Evolutionary conservation across 257 asterid species (phyloP), one percentile per base, ranked within the genome.

Genomic region (Cynanchum wilfordii): DNA sequence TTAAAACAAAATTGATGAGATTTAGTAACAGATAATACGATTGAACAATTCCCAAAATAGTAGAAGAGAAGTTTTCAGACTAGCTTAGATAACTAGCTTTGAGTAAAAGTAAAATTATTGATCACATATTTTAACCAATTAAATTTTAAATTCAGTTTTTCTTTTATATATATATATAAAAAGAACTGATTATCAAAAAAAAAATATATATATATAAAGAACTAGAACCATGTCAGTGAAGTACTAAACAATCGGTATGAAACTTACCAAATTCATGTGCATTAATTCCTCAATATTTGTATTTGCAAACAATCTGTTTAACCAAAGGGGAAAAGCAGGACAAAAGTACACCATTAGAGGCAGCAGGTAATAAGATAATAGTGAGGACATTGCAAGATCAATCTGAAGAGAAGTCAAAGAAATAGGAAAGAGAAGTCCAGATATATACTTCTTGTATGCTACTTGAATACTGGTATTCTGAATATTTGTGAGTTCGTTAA

Each of bases 221-320:
- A 12, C 10, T 38, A 69, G 19, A n/a, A 44, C 49, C 68, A 66
- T 47, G 49, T 47, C 29, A 30, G 70, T 8, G 70, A 74, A 58
- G 20, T 16, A 72, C 33, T 17, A 33, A 78, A 42, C 30, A 72
- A 59, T 33, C 57, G 38, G 64, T 60, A 59, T 20, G 29, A 57
- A 79, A 78, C 96, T 86, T 80, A 91, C 96, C 95, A 89, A 72
- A 84, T 89, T 95, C 93, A 87, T 74, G 84, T 86, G 89, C 86
- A 92, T 87, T 83, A 91, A 88, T 75, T 86, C 83, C 82, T 86
- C 90, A 38, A 91, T 82, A 63, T 78, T 80, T 22, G 90, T 80
- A 80, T 87, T 79, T 68, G 91, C 85, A 75, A 91, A 84, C 78
- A 91, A 79, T 88, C 93, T 88, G 72, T 72, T 40, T 47, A 83